Evolutionary conservation across 441 rosid genomes (phyloP).

Genomic region (Monsonia emarginata): DNA sequence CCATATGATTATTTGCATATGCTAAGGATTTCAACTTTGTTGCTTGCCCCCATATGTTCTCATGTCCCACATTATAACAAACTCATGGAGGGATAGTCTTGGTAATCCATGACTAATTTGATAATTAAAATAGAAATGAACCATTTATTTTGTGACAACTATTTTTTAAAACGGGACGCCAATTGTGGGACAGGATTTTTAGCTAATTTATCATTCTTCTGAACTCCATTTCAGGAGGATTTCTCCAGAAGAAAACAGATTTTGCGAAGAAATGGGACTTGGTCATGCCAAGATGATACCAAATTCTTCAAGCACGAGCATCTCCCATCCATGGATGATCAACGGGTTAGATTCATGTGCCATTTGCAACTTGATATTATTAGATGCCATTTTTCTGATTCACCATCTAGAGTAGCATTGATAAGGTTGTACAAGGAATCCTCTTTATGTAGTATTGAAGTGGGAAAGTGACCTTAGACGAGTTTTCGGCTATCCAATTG

Average conservation of each 20-base stretch:
- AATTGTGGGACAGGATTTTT: too few species aligned
- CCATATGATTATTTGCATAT: too few species aligned
- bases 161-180: too few species aligned
- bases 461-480: background rate
- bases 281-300: background rate
- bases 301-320: background rate
- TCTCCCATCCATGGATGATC: background rate
- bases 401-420: background rate
- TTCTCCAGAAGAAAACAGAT: slow-evolving; percentile 1
- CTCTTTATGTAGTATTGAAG: background rate
- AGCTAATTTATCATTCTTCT: background rate
- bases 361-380: background rate
- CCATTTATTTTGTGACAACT: too few species aligned
- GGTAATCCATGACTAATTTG: too few species aligned
- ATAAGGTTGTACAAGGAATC: slow-evolving; percentile 1
- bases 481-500: background rate
- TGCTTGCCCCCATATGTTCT: too few species aligned
- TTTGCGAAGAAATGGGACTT: background rate
- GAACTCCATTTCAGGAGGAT: background rate
- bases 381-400: background rate
- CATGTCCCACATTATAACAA: too few species aligned
- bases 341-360: background rate
- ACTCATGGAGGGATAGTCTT: too few species aligned
- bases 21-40: too few species aligned
- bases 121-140: too few species aligned